Evolutionary conservation across 1,284 basidiomycete species (phyloP).

Genomic region (Moesziomyces antarcticus): DNA sequence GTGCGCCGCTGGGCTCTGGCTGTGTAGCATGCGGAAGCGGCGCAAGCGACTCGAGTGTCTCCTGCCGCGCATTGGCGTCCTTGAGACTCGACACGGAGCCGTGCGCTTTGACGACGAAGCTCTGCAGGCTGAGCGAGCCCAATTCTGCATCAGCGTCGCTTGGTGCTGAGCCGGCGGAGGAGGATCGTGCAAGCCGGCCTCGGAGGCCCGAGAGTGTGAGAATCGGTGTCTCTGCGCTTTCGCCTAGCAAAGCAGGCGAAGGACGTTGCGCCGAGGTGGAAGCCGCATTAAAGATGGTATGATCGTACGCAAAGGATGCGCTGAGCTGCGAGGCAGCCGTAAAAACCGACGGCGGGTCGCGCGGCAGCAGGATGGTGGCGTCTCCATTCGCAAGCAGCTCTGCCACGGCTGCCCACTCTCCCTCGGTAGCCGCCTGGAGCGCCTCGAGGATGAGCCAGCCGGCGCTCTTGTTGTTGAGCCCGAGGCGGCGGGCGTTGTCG

Average conservation of each 20-base stretch:
- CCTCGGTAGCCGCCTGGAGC: slow-evolving; percentile 81
- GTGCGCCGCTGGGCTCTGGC: slow-evolving; percentile 52
- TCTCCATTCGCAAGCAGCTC: slow-evolving; percentile 77
- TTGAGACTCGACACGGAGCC: slow-evolving; percentile 70
- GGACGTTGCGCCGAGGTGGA: no score
- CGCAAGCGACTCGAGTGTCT: slow-evolving; percentile 68
- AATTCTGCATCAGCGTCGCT: neutral
- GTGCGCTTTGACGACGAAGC: slow-evolving; percentile 9
- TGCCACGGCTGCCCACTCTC: slow-evolving; percentile 77
- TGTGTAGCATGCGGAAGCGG: slow-evolving; percentile 70
- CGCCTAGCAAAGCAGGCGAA: neutral
- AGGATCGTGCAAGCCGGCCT: slow-evolving; percentile 71
- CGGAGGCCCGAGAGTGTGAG: slow-evolving; percentile 84
- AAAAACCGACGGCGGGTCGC: slow-evolving; percentile 71
- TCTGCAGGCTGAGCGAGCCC: slow-evolving; percentile 6
- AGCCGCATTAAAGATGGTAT: slow-evolving; percentile 74
- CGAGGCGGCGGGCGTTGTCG: slow-evolving; percentile 22
- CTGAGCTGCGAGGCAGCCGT: slow-evolving; percentile 50
- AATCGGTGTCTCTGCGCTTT: neutral
- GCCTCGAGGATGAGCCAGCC: slow-evolving; percentile 72
- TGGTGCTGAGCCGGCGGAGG: slow-evolving; percentile 26
- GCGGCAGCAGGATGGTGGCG: slow-evolving; percentile 80
- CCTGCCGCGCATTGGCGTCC: slow-evolving; percentile 71
- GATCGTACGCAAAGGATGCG: slow-evolving; percentile 70
- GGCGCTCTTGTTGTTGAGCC: slow-evolving; percentile 21